phyloP scores from a whole-genome alignment of 2,329 filamentous ascomycete species.

The Colletotrichum orbiculare region DNA sequence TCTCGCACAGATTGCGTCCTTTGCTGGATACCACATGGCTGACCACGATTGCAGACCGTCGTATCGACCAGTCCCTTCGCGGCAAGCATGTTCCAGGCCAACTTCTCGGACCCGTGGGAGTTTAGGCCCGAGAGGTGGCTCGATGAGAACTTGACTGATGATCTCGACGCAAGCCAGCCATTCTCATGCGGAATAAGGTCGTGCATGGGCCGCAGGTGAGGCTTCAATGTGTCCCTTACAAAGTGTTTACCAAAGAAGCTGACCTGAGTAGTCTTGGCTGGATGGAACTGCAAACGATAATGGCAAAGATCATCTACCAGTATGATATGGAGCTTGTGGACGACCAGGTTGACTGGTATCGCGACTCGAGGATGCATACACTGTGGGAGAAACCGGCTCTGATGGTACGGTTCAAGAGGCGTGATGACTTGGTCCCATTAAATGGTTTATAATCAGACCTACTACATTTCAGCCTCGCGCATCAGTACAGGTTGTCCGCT shows the following conservation, averaged over 20 bases:
- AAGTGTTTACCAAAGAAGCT: no score
- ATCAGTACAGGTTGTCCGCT: no score
- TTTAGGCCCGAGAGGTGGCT: constrained; percentile 6
- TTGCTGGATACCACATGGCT: background rate
- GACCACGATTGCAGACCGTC: background rate
- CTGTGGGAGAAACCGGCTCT: constrained; percentile 1
- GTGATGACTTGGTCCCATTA: no score
- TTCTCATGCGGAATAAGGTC: constrained; percentile 4
- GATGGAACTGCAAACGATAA: background rate
- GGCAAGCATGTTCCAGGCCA: constrained; percentile 1
- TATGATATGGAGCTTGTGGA: constrained; percentile 2
- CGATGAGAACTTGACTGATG: background rate
- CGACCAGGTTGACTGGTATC: background rate
- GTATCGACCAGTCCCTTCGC: constrained; percentile 9
- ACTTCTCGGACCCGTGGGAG: constrained; percentile 2
- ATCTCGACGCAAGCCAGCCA: constrained; percentile 12
- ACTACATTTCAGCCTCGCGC: background rate
- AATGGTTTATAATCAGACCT: no score
- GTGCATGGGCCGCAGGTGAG: constrained; percentile 9
- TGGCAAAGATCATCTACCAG: constrained; percentile 7
- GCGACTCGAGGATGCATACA: background rate
- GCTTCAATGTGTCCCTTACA: no score
- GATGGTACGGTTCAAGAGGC: background rate
- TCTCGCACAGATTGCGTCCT: background rate
- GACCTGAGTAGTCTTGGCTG: background rate